A percentile compares a stretch with the other conserved stretches of the same genome.
Conservation (phyloP, 2,329 filamentous ascomycete species). For the Ascosphaera apis region DNA sequence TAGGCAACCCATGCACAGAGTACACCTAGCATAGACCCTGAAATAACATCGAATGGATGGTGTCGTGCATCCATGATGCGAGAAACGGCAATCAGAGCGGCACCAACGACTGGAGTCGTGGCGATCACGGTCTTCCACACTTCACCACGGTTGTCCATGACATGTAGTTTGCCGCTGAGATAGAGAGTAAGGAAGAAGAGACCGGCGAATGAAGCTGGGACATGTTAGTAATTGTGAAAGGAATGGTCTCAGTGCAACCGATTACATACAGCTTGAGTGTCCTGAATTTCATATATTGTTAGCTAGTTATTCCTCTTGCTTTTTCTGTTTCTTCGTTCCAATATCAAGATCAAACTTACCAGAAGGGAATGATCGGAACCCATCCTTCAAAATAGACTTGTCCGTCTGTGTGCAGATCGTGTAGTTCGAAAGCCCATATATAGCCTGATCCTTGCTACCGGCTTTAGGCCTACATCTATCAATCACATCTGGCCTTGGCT, state of each 20-base stretch:
- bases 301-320: conserved; percentile 2
- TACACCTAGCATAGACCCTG: conserved; percentile 30
- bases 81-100: conserved; percentile 30
- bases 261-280: conserved; percentile 28
- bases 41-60: conserved; percentile 37
- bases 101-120: conserved; percentile 29
- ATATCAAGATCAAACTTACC: conserved; percentile 13
- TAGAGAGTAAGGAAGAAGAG: conserved; percentile 37
- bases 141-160: conserved; percentile 36
- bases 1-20: conserved; percentile 30
- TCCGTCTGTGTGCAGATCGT: conserved; percentile 29
- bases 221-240: conserved; percentile 3
- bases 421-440: conserved; percentile 22
- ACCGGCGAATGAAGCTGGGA: conserved; percentile 31
- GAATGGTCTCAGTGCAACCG: not conserved
- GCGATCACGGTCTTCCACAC: conserved; percentile 35
- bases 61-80: conserved; percentile 40
- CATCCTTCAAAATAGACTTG: conserved; percentile 30
- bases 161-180: conserved; percentile 34
- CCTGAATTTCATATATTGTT: conserved; percentile 8
- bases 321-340: no score
- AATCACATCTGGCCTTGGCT: conserved; percentile 36
- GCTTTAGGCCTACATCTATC: conserved; percentile 25
- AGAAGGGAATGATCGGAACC: conserved; percentile 35
- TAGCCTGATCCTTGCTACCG: conserved; percentile 14